Evolutionary conservation across 2,329 filamentous ascomycete species (phyloP).

Genomic region (Fusarium decemcellulare): DNA sequence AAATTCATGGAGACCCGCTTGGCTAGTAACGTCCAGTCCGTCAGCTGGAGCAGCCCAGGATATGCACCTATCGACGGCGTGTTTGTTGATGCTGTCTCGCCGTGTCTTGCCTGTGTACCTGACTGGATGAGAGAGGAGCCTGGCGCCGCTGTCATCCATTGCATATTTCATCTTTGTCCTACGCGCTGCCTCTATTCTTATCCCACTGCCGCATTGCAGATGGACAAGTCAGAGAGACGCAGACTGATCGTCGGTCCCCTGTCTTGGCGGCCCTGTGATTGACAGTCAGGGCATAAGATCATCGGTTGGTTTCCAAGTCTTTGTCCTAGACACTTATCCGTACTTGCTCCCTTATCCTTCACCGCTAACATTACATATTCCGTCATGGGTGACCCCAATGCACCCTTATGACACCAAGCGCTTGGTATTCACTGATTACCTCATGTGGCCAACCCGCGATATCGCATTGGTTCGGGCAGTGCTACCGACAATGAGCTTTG

Average conservation of each 20-base stretch:
- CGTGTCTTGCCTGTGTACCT: neutral
- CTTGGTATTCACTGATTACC: slow-evolving; percentile 8
- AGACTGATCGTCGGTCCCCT: slow-evolving; percentile 32
- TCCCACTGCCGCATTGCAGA: slow-evolving; percentile 3
- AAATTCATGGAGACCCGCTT: slow-evolving; percentile 20
- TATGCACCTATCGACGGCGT: neutral
- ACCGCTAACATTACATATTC: slow-evolving; percentile 28
- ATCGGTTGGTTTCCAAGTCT: slow-evolving; percentile 20
- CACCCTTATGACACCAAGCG: slow-evolving; percentile 28
- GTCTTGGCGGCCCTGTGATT: slow-evolving; percentile 26
- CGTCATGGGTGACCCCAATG: slow-evolving; percentile 27
- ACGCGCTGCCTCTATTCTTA: slow-evolving; percentile 8
- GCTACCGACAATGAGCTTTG: neutral
- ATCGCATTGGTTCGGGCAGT: slow-evolving; percentile 11
- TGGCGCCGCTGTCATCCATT: neutral
- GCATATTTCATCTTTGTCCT: neutral
- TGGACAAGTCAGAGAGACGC: slow-evolving; percentile 7
- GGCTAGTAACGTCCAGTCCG: neutral
- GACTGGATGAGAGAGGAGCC: neutral
- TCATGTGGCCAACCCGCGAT: slow-evolving; percentile 12
- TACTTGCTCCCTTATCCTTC: slow-evolving; percentile 28
- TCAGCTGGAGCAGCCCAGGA: neutral
- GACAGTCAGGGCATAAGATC: slow-evolving; percentile 24
- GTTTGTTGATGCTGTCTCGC: slow-evolving; percentile 4
- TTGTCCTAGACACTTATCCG: slow-evolving; percentile 26